Evolutionary conservation across 2,329 filamentous ascomycete genomes (phyloP), one percentile per base, ranked within the genome.

Genomic region (Mycocentrospora acerina): DNA sequence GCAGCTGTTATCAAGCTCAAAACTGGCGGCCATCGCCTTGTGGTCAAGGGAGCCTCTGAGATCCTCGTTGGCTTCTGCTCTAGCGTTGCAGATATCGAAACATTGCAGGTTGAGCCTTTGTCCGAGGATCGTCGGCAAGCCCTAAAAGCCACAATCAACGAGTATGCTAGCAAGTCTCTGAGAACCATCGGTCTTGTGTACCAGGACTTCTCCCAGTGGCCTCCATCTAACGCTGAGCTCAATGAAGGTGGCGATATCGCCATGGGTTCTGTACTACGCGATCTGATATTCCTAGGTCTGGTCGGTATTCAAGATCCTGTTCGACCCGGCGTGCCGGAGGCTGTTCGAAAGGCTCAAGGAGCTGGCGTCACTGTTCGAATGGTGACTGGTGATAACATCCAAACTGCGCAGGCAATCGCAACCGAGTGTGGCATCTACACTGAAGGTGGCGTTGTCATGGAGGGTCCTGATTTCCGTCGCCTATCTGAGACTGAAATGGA

Each of bases 221-320:
- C 69, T 8, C 68, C 68, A 7, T 42, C 29, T 2, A 17, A 54
- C n/a, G 51, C 52, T 1, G 36, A 38, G 8, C 29, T 40, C 16
- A 55, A 48, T 1, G 55, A 57, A 24, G 51, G 48, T 17, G 53
- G 53, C 17, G 53, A 45, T 26, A 45, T 57, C 10, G 48, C 53
- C 11, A 53, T 57, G 19, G 42, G 29, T 15, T 57, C 54, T 7
- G 17, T 60, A 13, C 33, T 61, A 1, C 33, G 27, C 16, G 38
- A 58, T 15, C 45, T 97, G 76, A 96, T 90, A 24, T 80, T 97
- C 42, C 77, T 97, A 48, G 91, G 91, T 44, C 80, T 97, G 32
- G 87, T 95, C 48, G 89, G 86, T 53, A 97, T 97, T 87, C 79
- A 95, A 57, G 93, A 97, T 64, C 93, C 93, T 51, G 91, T 93